Evolutionary conservation across 2,329 filamentous ascomycete genomes (phyloP).

Genomic region (Ophiocordyceps robertsii): DNA sequence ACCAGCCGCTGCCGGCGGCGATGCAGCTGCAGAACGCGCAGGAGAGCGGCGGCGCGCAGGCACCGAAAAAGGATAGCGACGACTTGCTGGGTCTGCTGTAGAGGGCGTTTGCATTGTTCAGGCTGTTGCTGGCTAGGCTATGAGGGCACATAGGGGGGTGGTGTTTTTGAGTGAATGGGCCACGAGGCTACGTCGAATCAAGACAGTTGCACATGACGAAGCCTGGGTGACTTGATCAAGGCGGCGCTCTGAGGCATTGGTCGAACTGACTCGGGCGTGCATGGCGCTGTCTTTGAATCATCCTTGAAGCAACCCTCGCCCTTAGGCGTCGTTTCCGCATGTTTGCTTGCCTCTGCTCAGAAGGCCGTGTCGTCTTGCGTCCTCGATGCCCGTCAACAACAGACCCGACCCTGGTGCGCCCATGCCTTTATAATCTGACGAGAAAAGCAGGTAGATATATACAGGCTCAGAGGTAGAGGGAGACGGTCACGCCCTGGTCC

Average conservation of each 20-base stretch:
- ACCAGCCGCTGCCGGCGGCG: constrained; percentile 50
- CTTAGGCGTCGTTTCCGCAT: no score
- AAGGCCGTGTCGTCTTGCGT: neutral
- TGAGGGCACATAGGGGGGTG: no score
- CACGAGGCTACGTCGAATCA: neutral
- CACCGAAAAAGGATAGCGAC: constrained; percentile 44
- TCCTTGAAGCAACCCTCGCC: no score
- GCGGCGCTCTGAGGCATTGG: no score
- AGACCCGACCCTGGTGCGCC: no score
- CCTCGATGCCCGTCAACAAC: neutral
- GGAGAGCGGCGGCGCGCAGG: constrained; percentile 16
- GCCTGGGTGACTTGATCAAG: no score
- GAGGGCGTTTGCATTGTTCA: constrained; percentile 1
- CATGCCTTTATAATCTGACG: no score
- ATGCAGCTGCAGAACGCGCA: constrained; percentile 37
- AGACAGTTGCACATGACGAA: no score
- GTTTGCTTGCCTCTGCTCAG: no score
- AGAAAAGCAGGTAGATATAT: no score
- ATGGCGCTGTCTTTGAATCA: neutral
- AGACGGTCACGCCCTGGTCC: constrained; percentile 4
- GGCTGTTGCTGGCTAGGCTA: no score
- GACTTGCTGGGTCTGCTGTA: constrained; percentile 39
- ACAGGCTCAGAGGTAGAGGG: neutral
- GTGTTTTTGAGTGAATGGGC: neutral
- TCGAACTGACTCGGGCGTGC: no score